phyloP scores from a whole-genome alignment of 2,329 filamentous ascomycete species.

The Phialocephala sp. region DNA sequence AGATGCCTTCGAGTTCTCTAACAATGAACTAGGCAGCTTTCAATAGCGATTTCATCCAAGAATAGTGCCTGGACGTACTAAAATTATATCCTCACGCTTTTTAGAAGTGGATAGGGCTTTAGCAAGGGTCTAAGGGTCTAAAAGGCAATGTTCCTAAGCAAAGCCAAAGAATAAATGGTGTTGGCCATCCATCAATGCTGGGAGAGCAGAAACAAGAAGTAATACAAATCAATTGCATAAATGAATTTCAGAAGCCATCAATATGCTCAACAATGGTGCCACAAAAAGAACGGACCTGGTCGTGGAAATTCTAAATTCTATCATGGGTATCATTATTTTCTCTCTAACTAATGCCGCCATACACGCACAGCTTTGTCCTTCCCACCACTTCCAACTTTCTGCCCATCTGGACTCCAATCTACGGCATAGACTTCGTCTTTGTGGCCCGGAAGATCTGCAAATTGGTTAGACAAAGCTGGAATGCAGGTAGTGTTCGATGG shows the following conservation, averaged over 20 bases:
- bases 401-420: constrained; percentile 92
- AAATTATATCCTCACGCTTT: no score
- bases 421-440: constrained; percentile 93
- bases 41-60: no score
- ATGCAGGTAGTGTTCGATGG: neutral
- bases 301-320: neutral
- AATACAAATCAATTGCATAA: neutral
- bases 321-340: neutral
- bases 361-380: constrained; percentile 82
- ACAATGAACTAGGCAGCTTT: no score
- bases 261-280: neutral
- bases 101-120: no score
- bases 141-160: no score
- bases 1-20: no score
- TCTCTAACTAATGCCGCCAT: constrained; percentile 61
- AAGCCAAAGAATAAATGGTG: no score
- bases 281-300: neutral
- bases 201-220: neutral
- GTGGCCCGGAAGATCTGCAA: constrained; percentile 83
- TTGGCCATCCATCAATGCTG: neutral
- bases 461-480: constrained; percentile 15
- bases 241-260: neutral
- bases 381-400: constrained; percentile 87
- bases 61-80: no score
- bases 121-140: no score